Conservation (phyloP, 371 early-diverging fungal genomes). For the Amoeboaphelidium protococcarum region DNA sequence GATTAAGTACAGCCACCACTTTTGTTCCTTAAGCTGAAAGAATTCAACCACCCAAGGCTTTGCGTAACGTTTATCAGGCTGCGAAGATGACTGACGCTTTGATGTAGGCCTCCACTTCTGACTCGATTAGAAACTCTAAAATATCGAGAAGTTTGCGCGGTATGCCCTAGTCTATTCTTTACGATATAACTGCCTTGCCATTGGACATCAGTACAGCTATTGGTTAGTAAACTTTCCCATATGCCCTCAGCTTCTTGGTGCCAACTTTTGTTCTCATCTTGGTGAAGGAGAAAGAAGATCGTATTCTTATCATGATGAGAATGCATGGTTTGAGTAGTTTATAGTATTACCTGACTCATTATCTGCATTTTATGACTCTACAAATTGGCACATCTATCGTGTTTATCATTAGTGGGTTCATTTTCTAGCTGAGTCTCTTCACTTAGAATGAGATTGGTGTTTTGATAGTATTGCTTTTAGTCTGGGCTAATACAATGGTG, state of each 20-base stretch:
- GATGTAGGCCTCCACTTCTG: neutral
- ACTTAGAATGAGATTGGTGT: constrained; percentile 19
- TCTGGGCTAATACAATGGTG: constrained; percentile 34
- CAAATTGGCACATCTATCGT: constrained; percentile 22
- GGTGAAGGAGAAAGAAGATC: constrained; percentile 37
- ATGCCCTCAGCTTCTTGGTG: constrained; percentile 39
- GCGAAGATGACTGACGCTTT: neutral
- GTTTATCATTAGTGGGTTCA: constrained; percentile 25
- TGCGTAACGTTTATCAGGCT: neutral
- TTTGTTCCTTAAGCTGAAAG: neutral
- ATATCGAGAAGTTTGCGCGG: neutral
- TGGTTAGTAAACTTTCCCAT: constrained; percentile 34
- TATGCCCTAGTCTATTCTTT: too few relatives aligned
- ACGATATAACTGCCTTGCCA: neutral
- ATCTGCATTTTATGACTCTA: constrained; percentile 30
- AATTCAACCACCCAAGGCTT: constrained; percentile 1
- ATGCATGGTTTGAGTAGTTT: constrained; percentile 37
- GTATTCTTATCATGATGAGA: constrained; percentile 37
- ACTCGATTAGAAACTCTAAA: neutral
- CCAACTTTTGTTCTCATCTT: constrained; percentile 37
- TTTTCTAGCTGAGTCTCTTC: constrained; percentile 26
- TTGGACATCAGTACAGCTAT: constrained; percentile 17
- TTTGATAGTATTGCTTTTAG: constrained; percentile 24
- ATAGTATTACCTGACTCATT: constrained; percentile 30
- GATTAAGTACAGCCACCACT: neutral